Evolutionary conservation across 495 filamentous ascomycete genomes (phyloP).

Genomic region (Penicillium angulare): DNA sequence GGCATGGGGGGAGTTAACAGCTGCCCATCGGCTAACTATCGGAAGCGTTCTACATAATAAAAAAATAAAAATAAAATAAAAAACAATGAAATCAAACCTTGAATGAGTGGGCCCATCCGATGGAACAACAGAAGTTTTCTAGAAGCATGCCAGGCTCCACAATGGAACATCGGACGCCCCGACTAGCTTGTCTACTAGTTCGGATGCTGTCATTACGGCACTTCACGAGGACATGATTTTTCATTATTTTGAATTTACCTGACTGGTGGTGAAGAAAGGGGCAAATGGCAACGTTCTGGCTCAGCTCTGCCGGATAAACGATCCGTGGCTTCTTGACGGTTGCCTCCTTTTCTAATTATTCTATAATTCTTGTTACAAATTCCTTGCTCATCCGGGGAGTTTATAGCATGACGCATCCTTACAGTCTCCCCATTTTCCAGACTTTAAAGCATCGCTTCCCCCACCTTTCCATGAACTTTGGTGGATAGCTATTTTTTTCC

Average conservation of each 20-base stretch:
- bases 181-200: constrained; percentile 1
- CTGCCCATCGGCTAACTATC: not conserved
- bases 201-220: constrained; percentile 1
- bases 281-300: not conserved
- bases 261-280: constrained; percentile 5
- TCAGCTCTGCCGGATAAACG: constrained; percentile 1
- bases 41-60: no score
- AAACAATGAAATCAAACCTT: no score
- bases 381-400: not conserved
- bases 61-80: no score
- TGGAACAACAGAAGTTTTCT: constrained; percentile 8
- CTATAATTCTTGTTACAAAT: not conserved
- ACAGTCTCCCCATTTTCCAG: not conserved
- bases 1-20: not conserved
- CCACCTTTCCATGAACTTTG: not conserved
- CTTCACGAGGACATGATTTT: not conserved
- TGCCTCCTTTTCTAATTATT: constrained; percentile 2
- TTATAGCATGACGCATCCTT: constrained; percentile 10
- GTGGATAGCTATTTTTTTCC: constrained; percentile 5
- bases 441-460: constrained; percentile 7
- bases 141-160: constrained; percentile 8
- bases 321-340: not conserved
- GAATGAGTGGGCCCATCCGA: constrained; percentile 5
- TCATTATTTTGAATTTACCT: not conserved
- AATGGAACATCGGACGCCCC: not conserved